Conservation (phyloP, 1,284 basidiomycete species). For the Ganoderma resinaceum region DNA sequence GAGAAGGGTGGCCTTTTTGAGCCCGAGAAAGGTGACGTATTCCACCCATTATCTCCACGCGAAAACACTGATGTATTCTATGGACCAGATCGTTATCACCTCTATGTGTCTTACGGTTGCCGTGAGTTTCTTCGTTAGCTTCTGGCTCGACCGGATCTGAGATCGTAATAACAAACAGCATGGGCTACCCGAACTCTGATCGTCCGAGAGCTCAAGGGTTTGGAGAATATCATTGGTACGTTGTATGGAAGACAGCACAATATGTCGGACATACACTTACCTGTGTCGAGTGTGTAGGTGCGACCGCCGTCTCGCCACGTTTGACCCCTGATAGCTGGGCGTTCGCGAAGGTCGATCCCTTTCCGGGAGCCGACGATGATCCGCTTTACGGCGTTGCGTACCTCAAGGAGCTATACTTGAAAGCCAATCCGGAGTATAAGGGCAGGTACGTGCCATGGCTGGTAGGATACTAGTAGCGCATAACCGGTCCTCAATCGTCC, state of each 20-base stretch:
- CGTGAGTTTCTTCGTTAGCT: slow-evolving; percentile 57
- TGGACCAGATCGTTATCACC: slow-evolving; percentile 80
- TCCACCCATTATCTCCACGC: neutral
- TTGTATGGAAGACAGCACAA: neutral
- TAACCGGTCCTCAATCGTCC: slow-evolving; percentile 58
- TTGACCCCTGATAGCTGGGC: slow-evolving; percentile 94
- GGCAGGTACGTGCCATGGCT: slow-evolving; percentile 56
- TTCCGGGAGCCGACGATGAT: slow-evolving; percentile 78
- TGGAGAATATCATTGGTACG: slow-evolving; percentile 85
- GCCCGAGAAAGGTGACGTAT: slow-evolving; percentile 74
- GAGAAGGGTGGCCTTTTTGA: slow-evolving; percentile 74
- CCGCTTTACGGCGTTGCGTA: slow-evolving; percentile 74
- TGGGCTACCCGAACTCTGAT: slow-evolving; percentile 96
- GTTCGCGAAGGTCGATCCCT: slow-evolving; percentile 76
- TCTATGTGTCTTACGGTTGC: slow-evolving; percentile 84
- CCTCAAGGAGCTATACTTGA: slow-evolving; percentile 88
- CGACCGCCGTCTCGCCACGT: slow-evolving; percentile 48
- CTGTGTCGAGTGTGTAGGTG: slow-evolving; percentile 8
- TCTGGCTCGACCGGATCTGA: neutral
- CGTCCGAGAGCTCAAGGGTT: slow-evolving; percentile 88
- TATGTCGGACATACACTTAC: neutral
- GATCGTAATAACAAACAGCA: slow-evolving; percentile 49
- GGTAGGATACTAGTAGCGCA: slow-evolving; percentile 75
- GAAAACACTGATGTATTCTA: neutral
- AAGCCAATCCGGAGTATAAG: slow-evolving; percentile 72